A percentile compares a stretch with the other conserved stretches of the same genome.
Evolutionary conservation across 78 protist species (phyloP).

Genomic region (slime mould (Dictyostelium discoideum)): DNA sequence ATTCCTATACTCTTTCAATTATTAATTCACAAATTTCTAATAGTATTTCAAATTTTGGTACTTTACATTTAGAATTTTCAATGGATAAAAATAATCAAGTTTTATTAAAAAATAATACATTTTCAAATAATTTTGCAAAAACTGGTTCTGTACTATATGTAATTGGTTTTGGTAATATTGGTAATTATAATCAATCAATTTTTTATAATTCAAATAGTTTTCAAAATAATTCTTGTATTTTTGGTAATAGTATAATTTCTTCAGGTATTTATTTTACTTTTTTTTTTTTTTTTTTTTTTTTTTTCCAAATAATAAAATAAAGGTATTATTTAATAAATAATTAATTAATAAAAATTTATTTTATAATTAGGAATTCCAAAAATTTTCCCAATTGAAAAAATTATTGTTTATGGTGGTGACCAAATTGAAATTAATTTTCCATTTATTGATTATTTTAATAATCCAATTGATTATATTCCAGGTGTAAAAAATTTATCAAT

Average conservation of each 20-base stretch:
- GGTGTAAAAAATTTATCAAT: no score
- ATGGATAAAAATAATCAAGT: not conserved
- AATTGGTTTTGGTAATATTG: not conserved
- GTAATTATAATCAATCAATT: not conserved
- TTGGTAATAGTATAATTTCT: not conserved
- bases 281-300: no score
- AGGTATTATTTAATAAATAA: no score
- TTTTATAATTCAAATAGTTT: not conserved
- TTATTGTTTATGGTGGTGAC: no score
- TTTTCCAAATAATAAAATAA: no score
- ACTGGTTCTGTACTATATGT: not conserved
- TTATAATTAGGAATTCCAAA: no score
- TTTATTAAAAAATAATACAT: no score
- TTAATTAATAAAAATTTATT: no score
- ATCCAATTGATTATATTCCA: no score
- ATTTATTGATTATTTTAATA: no score
- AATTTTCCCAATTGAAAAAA: no score
- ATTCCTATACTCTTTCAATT: not conserved
- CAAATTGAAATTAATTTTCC: no score
- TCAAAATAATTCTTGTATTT: not conserved
- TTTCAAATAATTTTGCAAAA: not conserved
- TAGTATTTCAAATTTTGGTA: not conserved
- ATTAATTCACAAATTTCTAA: not conserved
- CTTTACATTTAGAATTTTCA: not conserved
- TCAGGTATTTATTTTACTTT: not conserved